A percentile compares a stretch with the other conserved stretches of the same genome.
Conservation (phyloP, 805 yeast species). For the Kluyveromyces wickerhamii region DNA sequence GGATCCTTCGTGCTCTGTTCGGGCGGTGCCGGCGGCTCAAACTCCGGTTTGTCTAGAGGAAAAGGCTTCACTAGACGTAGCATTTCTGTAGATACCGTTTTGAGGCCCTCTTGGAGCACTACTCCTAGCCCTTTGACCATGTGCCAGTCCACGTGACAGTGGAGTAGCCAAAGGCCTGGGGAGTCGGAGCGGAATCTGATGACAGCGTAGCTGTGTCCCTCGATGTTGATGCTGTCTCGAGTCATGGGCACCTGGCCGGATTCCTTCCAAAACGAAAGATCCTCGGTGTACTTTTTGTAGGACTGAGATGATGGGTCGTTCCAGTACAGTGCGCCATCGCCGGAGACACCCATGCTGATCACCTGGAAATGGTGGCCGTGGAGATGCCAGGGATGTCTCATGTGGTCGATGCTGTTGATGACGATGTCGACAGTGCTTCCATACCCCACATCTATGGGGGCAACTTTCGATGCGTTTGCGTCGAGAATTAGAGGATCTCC, state of each 20-base stretch:
- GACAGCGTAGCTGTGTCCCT: constrained; percentile 49
- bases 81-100: background rate
- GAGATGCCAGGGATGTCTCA: constrained; percentile 58
- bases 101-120: constrained; percentile 38
- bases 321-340: constrained; percentile 33
- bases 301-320: constrained; percentile 36
- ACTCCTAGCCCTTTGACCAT: constrained; percentile 55
- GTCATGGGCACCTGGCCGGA: constrained; percentile 40
- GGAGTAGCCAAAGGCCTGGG: constrained; percentile 77
- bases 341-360: constrained; percentile 37
- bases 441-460: constrained; percentile 39
- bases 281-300: constrained; percentile 25
- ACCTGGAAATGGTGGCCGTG: constrained; percentile 55
- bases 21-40: no score
- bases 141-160: constrained; percentile 72
- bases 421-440: constrained; percentile 43
- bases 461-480: constrained; percentile 37
- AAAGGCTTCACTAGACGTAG: no score
- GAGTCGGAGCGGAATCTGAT: constrained; percentile 53
- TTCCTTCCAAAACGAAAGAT: constrained; percentile 16
- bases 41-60: no score
- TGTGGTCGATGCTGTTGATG: constrained; percentile 58
- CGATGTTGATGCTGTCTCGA: constrained; percentile 59
- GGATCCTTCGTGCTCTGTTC: no score
- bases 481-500: constrained; percentile 34